These are phyloP conservation scores for Aleurites moluccanus DNA, from an alignment of 441 rosid genomes.

Conservation along the genomic window DNA sequence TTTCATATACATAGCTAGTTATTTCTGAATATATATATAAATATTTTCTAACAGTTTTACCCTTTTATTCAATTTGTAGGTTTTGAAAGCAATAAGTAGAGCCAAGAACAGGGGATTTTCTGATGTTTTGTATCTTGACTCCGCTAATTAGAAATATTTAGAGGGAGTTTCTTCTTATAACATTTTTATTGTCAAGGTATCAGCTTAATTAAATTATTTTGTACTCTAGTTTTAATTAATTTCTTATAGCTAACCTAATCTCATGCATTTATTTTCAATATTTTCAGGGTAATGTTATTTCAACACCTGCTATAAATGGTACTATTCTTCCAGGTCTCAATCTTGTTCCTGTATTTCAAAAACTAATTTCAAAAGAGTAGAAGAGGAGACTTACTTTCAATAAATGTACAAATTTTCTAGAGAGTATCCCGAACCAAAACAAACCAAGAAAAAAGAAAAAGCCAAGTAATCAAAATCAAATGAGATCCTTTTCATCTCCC, in stretches of 20 bases:
- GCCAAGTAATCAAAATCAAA: too few relatives aligned
- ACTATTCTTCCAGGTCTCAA: slow-evolving; percentile 57
- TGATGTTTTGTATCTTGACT: slow-evolving; percentile 65
- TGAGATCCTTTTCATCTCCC: too few relatives aligned
- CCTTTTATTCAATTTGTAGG: slow-evolving; percentile 1
- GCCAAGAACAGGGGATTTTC: slow-evolving; percentile 32
- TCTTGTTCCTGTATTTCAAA: background rate
- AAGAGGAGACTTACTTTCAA: too few relatives aligned
- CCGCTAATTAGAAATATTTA: slow-evolving; percentile 46
- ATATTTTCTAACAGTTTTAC: background rate
- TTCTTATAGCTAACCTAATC: background rate
- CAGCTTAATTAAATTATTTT: background rate
- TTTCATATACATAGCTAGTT: too few relatives aligned
- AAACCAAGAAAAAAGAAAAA: too few relatives aligned
- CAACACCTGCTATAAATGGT: slow-evolving; percentile 52
- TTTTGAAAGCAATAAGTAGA: slow-evolving; percentile 10
- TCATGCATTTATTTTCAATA: background rate
- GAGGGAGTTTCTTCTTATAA: slow-evolving; percentile 75
- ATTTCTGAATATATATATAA: background rate
- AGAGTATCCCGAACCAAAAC: too few relatives aligned
- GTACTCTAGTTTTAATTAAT: background rate
- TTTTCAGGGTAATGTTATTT: slow-evolving; percentile 48
- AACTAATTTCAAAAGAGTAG: too few relatives aligned
- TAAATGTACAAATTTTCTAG: too few relatives aligned
- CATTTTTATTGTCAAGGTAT: slow-evolving; percentile 52